Evolutionary conservation across 768 basidiomycete species (phyloP).

Genomic region (Russula olivacea): DNA sequence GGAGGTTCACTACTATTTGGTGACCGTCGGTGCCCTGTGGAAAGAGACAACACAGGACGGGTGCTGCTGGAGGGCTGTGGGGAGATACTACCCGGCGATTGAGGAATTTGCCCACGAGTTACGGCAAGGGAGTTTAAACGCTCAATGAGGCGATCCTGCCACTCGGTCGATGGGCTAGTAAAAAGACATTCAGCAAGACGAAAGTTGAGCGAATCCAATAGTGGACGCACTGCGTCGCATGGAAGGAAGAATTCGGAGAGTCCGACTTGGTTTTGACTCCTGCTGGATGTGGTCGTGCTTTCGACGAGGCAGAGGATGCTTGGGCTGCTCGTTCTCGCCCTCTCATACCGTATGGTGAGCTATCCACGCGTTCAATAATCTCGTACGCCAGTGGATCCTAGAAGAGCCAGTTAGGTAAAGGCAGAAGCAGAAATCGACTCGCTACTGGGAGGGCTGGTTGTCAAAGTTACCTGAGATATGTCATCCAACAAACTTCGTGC

Average conservation of each 20-base stretch:
- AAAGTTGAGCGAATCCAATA: neutral
- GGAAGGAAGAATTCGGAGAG: constrained; percentile 22
- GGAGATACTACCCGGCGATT: constrained; percentile 24
- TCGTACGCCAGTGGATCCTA: constrained; percentile 76
- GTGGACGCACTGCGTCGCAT: constrained; percentile 56
- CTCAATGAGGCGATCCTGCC: constrained; percentile 63
- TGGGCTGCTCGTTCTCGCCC: constrained; percentile 51
- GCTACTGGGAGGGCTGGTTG: neutral
- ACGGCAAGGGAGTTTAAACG: constrained; percentile 30
- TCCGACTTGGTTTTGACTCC: constrained; percentile 26
- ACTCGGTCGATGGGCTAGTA: constrained; percentile 71
- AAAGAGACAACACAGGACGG: constrained; percentile 19
- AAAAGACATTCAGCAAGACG: neutral
- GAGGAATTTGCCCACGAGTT: constrained; percentile 27
- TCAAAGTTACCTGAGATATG: constrained; percentile 31
- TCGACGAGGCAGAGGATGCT: constrained; percentile 26
- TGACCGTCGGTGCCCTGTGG: constrained; percentile 4
- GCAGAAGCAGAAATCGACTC: neutral
- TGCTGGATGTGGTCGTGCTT: constrained; percentile 22
- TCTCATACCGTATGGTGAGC: constrained; percentile 69
- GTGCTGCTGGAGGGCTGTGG: constrained; percentile 1
- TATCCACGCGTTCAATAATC: constrained; percentile 77
- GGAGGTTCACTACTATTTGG: constrained; percentile 15
- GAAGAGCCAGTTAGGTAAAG: neutral
- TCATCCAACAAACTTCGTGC: constrained; percentile 39